Base-by-base conservation (phyloP, 2,329 filamentous ascomycete species). In the Phaeosphaeriaceae sp. region DNA sequence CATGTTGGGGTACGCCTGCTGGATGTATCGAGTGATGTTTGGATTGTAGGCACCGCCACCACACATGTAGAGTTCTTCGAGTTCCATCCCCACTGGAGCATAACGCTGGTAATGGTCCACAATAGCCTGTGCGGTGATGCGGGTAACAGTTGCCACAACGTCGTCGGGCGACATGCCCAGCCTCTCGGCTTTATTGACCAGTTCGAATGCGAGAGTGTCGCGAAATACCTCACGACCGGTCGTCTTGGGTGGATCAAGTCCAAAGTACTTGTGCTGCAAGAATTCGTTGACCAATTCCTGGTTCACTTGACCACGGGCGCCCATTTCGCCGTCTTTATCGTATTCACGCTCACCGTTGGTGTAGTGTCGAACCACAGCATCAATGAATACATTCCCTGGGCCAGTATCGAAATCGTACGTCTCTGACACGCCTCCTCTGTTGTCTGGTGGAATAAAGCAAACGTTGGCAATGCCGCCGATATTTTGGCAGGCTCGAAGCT, bases 381-480 rank as follows among this genome's bases (percentile, higher is more conserved):
- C 84, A 51, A 86, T 86, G 60, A 84, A 82, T 42, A 79, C 72
- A 60, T 86, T 86, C 5, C 84, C 84, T 3, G 83, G 84, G n/a
- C 84, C 84, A 1, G 83, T 85, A 62, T 86, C 84, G 61, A 86
- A 85, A 65, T 85, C 83, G 60, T 78, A 81, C 17, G 45, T 48
- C 22, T 48, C 45, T 10, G 71, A 62, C 56, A 78, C 73, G 17
- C 48, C 52, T n/a, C 79, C 75, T 22, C 78, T 69, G 27, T 73
- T 73, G 54, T 85, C 80, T 7, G 83, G 82, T 2, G 83, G 84
- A 47, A 86, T 84, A 74, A 87, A 86, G 74, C 84, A 87, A 17
- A 88, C 84, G 61, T 88, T 88, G 45, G 83, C 85, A 52, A 88
- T 87, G 24, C 85, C 84, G 48, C 85, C 85, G 54, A 88, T 87